Evolutionary conservation across 306 rosid species (phyloP), one percentile per base, ranked within the genome.

Genomic region (Carpinus viminea): DNA sequence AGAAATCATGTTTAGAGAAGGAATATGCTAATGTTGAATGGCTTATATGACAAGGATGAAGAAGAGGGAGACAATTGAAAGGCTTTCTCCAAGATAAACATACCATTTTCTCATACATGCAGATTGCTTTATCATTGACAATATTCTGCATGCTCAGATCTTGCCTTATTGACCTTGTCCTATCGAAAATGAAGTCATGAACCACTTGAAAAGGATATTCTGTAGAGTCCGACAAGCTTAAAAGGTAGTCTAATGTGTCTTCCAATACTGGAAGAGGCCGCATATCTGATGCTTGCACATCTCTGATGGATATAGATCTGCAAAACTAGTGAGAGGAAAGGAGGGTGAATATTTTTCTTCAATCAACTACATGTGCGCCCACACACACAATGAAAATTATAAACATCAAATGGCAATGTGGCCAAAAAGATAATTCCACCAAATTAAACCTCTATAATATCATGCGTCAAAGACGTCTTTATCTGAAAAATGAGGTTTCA

Each of bases 141-240:
- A 91, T 88, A 81, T 82, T 84, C 80, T 95, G 98, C 92, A 91
- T 90, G n/a, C 92, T 87, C 64, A 95, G 86, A 87, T 95, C 98
- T 80, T 95, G 98, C 45, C 98, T 86, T 74, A 95, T 88, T 60
- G 98, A 95, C 83, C 98, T 92, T 57, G 93, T 92, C 84, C 98
- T 91, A 84, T 92, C 98, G 69, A 90, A 95, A 47, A 92, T 54
- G 83, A 95, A 92, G 87, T 90, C 98, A 66, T 92, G 93, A 85
- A 91, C 79, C 76, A 87, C 97, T 91, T 91, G 92, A 80, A 92
- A 92, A 11, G 91, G 86, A 76, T 84, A 87, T 41, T 91, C 89
- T 59, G 78, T 70, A 45, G 92, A 78, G 68, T 91, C 89, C 81
- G 88, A 77, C 80, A 95, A 80, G 47, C 78, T 86, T 69, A 90